Base-by-base conservation (phyloP, 2,329 filamentous ascomycete species). In the Capronia coronata region DNA sequence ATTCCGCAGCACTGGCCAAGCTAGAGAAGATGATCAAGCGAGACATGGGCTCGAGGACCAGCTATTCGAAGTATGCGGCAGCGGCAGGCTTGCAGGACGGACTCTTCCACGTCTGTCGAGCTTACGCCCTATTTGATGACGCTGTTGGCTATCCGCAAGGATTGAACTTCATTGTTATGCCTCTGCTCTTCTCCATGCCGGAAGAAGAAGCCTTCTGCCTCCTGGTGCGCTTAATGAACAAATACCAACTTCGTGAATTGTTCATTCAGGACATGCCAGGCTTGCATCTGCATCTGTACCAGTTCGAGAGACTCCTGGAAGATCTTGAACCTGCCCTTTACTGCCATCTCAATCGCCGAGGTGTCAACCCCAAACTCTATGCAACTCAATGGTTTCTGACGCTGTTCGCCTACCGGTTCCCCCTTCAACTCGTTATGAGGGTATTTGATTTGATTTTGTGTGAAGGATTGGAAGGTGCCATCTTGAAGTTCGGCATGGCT, bases 361-460 rank as follows among this genome's bases (percentile, higher is more conserved):
- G 87, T 57, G 93, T 98, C 47, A 86, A 86, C 7, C 86, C 93
- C 1, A 88, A 95, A 64, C 76, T 98, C 7, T 98, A 98, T 65
- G 93, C 93, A 38, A 98, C 93, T 0, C 93, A 98, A 67, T 98
- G 93, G 93, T 98, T 98, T 69, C 77, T 98, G 43, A 98, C 93
- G 0, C 76, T 98, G n/a, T 98, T 98, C 64, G 89, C 91, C 25
- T 98, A 98, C 67, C 86, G 94, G 35, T 98, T 98, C 67, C 93
- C 93, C 7, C 76, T 98, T 6, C 93, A 98, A 65, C 80, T 98
- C 8, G 93, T 98, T 5, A 82, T 98, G 50, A 86, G 93, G 25
- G 94, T 98, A 43, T 98, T 97, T 68, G 93, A 98, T 65, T 73
- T 98, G 48, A 93, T 98, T 44, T 75, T 98, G 14, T 93, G 87